These are phyloP conservation scores for Cystobasidiaceae sp. DNA, from an alignment of 1,284 basidiomycete genomes.

Conservation along the genomic window DNA sequence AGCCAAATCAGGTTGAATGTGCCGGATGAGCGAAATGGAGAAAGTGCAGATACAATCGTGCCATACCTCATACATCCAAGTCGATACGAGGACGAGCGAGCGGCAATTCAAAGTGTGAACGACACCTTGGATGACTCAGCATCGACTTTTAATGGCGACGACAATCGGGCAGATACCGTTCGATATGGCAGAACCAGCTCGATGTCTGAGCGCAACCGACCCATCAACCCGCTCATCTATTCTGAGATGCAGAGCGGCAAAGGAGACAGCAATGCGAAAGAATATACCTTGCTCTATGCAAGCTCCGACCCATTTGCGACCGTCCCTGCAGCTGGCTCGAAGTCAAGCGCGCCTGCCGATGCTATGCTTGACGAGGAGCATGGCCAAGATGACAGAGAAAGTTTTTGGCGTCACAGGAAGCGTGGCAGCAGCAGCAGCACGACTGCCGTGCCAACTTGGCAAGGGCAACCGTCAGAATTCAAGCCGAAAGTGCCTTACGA, in stretches of 20 bases:
- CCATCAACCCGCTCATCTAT: background rate
- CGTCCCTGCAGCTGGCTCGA: background rate
- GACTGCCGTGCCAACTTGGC: slow-evolving; percentile 2
- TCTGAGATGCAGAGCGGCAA: background rate
- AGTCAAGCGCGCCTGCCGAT: background rate
- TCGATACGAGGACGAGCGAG: background rate
- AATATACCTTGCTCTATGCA: background rate
- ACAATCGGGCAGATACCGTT: background rate
- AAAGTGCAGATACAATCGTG: too few relatives aligned
- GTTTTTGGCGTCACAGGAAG: background rate
- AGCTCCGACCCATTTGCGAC: background rate
- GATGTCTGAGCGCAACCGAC: background rate
- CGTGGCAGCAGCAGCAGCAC: background rate
- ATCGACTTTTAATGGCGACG: background rate
- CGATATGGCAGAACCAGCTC: background rate
- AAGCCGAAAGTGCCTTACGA: slow-evolving; percentile 18
- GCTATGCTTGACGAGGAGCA: background rate
- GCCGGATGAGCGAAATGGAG: too few relatives aligned
- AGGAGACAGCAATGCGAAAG: background rate
- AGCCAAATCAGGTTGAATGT: too few relatives aligned
- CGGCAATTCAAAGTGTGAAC: background rate
- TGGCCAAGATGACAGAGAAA: background rate
- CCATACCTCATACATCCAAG: too few relatives aligned
- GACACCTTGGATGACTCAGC: background rate
- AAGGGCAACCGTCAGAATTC: slow-evolving; percentile 19